Percentiles rank a stretch among this genome's conserved stretches.
Conservation (phyloP, 768 basidiomycete genomes). For the Hypholoma fasciculare region DNA sequence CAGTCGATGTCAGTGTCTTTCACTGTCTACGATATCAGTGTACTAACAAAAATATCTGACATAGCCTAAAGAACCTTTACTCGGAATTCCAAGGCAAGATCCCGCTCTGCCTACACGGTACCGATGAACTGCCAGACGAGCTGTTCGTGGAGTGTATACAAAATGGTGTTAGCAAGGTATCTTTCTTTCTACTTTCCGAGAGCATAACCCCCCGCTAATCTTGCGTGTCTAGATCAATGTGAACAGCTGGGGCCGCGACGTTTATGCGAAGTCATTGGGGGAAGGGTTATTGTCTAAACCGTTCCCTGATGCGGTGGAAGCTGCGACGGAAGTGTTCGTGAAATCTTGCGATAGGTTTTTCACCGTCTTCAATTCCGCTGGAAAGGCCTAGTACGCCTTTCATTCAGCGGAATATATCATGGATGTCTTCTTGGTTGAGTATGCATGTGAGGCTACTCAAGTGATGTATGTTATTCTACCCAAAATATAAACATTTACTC, state of each 20-base stretch:
- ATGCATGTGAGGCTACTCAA: too few relatives aligned
- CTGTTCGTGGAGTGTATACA: constrained; percentile 45
- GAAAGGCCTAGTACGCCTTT: constrained; percentile 28
- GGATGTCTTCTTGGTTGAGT: too few relatives aligned
- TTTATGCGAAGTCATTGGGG: constrained; percentile 36
- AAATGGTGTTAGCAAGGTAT: constrained; percentile 45
- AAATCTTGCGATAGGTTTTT: constrained; percentile 42
- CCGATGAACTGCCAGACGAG: constrained; percentile 42
- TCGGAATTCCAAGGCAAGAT: constrained; percentile 32
- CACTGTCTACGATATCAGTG: background rate
- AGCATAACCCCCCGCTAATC: too few relatives aligned
- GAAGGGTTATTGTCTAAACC: constrained; percentile 32
- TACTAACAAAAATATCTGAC: background rate
- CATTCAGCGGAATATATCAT: too few relatives aligned
- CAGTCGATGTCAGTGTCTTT: constrained; percentile 38
- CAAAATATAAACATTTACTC: background rate
- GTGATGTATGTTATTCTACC: background rate
- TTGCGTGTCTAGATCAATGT: constrained; percentile 43
- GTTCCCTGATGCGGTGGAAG: constrained; percentile 46
- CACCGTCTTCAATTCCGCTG: constrained; percentile 38
- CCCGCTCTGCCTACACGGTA: constrained; percentile 45
- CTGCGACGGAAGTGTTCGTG: constrained; percentile 42
- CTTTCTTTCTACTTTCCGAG: background rate
- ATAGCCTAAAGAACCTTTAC: constrained; percentile 37
- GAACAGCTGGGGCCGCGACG: constrained; percentile 47